Conservation (phyloP, 805 yeast genomes). For the Hanseniaspora valbyensis region DNA sequence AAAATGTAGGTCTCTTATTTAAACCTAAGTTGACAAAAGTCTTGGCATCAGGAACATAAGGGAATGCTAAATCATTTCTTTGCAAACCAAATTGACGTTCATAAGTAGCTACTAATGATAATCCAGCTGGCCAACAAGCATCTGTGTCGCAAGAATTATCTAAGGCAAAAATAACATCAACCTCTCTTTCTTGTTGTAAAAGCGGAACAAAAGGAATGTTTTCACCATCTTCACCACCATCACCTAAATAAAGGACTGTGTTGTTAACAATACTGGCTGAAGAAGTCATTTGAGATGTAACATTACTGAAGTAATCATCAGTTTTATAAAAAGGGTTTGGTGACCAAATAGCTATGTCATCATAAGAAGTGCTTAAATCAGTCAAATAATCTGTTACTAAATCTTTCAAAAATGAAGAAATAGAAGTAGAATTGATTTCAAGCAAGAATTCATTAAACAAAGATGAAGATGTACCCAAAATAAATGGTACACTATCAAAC, state of each 20-base stretch:
- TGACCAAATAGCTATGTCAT: constrained; percentile 57
- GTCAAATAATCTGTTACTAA: constrained; percentile 35
- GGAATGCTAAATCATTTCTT: constrained; percentile 56
- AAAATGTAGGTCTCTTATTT: constrained; percentile 62
- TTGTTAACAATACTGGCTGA: constrained; percentile 31
- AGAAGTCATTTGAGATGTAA: constrained; percentile 23
- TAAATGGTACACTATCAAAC: constrained; percentile 70
- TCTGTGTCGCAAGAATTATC: constrained; percentile 59
- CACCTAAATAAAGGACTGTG: constrained; percentile 44
- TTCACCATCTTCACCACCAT: constrained; percentile 63
- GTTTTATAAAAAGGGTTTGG: constrained; percentile 62
- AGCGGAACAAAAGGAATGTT: constrained; percentile 56
- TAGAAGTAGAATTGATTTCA: constrained; percentile 42
- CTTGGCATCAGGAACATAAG: constrained; percentile 62
- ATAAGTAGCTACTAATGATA: constrained; percentile 46
- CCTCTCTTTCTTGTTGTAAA: constrained; percentile 45
- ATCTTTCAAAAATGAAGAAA: constrained; percentile 36
- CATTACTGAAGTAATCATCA: constrained; percentile 23
- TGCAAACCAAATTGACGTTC: constrained; percentile 45
- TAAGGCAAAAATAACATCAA: constrained; percentile 56
- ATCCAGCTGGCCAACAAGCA: constrained; percentile 55
- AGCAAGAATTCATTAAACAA: constrained; percentile 60
- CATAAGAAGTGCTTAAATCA: constrained; percentile 37
- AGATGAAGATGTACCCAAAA: constrained; percentile 74
- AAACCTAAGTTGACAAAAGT: constrained; percentile 51